These are phyloP conservation scores for Elymus sibiricus DNA, from an alignment of 176 grass and related monocot species.

Conservation along the genomic window DNA sequence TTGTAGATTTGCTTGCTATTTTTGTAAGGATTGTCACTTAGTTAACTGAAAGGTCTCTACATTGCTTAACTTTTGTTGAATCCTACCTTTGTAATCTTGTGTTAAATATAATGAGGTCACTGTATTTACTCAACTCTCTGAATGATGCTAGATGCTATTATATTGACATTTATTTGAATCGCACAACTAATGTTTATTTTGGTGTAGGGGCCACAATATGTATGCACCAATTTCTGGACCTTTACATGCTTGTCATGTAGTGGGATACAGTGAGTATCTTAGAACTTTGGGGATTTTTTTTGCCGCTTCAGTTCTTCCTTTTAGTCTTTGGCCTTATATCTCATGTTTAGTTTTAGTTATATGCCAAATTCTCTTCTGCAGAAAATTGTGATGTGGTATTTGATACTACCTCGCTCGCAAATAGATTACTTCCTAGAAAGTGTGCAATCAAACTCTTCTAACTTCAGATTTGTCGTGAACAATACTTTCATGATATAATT, in stretches of 20 bases:
- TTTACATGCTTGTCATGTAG: constrained; percentile 85
- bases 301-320: not conserved
- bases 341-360: not conserved
- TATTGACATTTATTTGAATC: constrained; percentile 3
- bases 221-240: constrained; percentile 97
- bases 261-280: constrained; percentile 90
- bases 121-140: not conserved
- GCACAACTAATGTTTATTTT: not conserved
- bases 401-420: not conserved
- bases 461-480: not conserved
- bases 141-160: constrained; percentile 5
- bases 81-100: not conserved
- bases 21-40: not conserved
- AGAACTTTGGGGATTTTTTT: not conserved
- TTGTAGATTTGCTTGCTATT: not conserved
- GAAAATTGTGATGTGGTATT: constrained; percentile 5
- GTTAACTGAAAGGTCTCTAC: not conserved
- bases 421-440: not conserved
- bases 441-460: not conserved
- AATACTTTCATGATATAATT: not conserved
- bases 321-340: not conserved
- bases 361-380: constrained; percentile 1
- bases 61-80: not conserved
- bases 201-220: constrained; percentile 84
- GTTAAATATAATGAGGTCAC: not conserved